Percentiles rank a stretch among this genome's conserved stretches.
These are phyloP conservation scores for Cordyceps javanica DNA, from an alignment of 2,329 filamentous ascomycete genomes.

Conservation along the genomic window DNA sequence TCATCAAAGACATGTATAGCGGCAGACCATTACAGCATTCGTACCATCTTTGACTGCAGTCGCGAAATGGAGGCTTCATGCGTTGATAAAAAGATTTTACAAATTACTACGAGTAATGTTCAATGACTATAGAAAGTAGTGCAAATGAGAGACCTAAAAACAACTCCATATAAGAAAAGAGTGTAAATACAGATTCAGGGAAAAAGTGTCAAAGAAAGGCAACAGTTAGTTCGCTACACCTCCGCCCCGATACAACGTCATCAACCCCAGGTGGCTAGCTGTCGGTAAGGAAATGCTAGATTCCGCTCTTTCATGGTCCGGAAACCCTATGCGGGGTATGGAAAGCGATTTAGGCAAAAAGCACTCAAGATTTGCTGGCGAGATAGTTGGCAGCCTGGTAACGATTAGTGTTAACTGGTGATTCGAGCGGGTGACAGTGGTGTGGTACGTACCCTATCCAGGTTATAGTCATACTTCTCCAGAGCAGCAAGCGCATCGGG, in stretches of 20 bases:
- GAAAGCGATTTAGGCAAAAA: not conserved
- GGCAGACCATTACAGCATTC: not conserved
- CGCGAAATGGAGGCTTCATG: not conserved
- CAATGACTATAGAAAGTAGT: not conserved
- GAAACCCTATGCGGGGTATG: not conserved
- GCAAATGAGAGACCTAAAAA: constrained; percentile 3
- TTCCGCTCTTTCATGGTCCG: not conserved
- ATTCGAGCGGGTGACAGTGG: constrained; percentile 20
- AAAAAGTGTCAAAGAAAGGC: not conserved
- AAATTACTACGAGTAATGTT: not conserved
- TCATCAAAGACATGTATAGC: not conserved
- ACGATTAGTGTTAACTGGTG: not conserved
- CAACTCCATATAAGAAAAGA: constrained; percentile 6
- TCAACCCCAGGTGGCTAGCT: not conserved
- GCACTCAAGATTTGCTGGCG: constrained; percentile 44
- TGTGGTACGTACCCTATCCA: constrained; percentile 65
- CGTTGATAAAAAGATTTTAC: not conserved
- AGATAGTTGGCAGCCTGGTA: constrained; percentile 49
- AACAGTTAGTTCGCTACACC: not conserved
- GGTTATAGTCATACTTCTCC: constrained; percentile 93
- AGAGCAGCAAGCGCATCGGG: constrained; percentile 69
- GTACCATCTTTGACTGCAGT: not conserved
- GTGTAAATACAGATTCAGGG: not conserved
- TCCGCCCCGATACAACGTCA: not conserved
- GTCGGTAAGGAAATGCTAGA: not conserved